Evolutionary conservation across 1,139 yeast genomes (phyloP), one percentile per base, ranked within the genome.

Genomic region (Geotrichum klebahnii): DNA sequence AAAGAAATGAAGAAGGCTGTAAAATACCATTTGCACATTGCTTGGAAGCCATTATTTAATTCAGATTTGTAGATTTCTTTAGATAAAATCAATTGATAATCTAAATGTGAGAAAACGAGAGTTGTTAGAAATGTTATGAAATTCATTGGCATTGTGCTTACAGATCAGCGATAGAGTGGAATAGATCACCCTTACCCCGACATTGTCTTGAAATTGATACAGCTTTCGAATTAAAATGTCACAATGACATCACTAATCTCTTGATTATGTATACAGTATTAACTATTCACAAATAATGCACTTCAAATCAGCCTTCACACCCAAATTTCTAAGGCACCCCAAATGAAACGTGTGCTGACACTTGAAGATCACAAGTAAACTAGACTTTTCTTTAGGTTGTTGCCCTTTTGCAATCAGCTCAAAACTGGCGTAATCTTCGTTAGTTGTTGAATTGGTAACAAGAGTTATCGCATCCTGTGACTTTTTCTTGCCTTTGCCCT

Each of bases 321-420:
- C 79, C 54, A 78, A 63, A 51, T 72, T 71, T 44, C 65, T 63
- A 29, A 86, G 68, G 61, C 96, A 87, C 19, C 68, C 69, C 17
- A 69, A 60, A 62, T 88, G 96, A 61, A 83, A 87, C 0, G 82
- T 80, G 66, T 88, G 96, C 2, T 71, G 70, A 59, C 84, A 80
- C 46, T 70, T 70, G 60, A 80, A 80, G 6, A 77, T 70, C 4
- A 76, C 72, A 22, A 78, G 59, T 9, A 64, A 56, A 10, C 53
- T 28, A 2, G 28, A 31, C 12, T 41, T 51, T n/a, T 43, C 51
- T 10, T 28, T 37, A 9, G 28, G 31, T 24, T 33, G 38, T 16
- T 40, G 40, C 22, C 46, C 49, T 64, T 73, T 58, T 60, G 51
- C 50, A 44, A 60, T 46, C 43, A 47, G 48, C 29, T 23, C 31